Evolutionary conservation across 768 basidiomycete genomes (phyloP).

Genomic region (Trametes meyenii): DNA sequence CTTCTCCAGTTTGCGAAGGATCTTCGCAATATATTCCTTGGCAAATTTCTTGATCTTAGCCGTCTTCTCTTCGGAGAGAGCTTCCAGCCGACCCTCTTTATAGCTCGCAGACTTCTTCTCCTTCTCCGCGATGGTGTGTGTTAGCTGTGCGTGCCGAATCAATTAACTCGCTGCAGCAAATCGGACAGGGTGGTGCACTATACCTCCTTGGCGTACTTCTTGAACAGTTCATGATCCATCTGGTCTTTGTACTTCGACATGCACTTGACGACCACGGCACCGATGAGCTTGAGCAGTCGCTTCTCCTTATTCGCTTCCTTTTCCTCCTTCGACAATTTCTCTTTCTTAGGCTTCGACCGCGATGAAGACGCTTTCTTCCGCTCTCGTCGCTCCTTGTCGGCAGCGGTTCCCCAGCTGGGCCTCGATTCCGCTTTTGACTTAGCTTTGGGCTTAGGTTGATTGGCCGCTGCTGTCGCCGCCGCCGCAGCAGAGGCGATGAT

Average conservation of each 20-base stretch:
- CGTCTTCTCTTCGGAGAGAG: constrained; percentile 84
- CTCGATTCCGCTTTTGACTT: constrained; percentile 3
- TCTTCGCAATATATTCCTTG: constrained; percentile 87
- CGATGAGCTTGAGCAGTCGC: constrained; percentile 77
- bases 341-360: constrained; percentile 42
- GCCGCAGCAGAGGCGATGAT: constrained; percentile 42
- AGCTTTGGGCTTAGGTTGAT: constrained; percentile 25
- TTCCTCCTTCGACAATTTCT: constrained; percentile 56
- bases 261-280: constrained; percentile 86
- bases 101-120: constrained; percentile 91
- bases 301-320: constrained; percentile 80
- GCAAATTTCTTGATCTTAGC: constrained; percentile 90
- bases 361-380: constrained; percentile 22
- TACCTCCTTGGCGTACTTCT: constrained; percentile 95
- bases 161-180: not conserved
- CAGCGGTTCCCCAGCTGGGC: not conserved
- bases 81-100: constrained; percentile 69
- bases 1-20: constrained; percentile 70
- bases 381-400: not conserved
- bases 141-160: constrained; percentile 56
- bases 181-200: constrained; percentile 23
- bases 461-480: constrained; percentile 28
- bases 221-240: constrained; percentile 83
- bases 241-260: constrained; percentile 88
- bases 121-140: constrained; percentile 85